Evolutionary conservation across 805 yeast species (phyloP).

Genomic region (Schwanniomyces polymorphus): DNA sequence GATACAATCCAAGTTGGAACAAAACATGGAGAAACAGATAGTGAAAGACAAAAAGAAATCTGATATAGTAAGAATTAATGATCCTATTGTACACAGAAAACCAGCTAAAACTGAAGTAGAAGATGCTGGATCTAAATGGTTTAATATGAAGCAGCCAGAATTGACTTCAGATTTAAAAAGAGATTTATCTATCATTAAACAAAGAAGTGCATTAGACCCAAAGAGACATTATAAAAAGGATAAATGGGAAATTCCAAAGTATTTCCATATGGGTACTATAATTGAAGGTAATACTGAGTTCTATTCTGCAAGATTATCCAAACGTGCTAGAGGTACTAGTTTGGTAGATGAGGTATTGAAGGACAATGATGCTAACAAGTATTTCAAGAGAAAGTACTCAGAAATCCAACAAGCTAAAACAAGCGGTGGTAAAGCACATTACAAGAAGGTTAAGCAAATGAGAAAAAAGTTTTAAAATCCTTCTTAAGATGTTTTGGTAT

Average conservation of each 20-base stretch:
- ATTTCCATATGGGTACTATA: conserved; percentile 86
- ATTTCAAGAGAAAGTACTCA: conserved; percentile 79
- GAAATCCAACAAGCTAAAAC: conserved; percentile 69
- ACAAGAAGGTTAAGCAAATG: conserved; percentile 61
- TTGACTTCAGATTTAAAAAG: conserved; percentile 70
- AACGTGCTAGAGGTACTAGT: conserved; percentile 72
- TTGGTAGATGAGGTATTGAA: conserved; percentile 81
- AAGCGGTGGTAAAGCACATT: conserved; percentile 68
- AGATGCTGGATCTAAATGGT: conserved; percentile 69
- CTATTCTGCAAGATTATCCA: conserved; percentile 63
- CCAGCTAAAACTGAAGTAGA: conserved; percentile 15
- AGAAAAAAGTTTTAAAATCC: conserved; percentile 48
- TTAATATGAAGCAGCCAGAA: conserved; percentile 73
- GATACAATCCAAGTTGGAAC: conserved; percentile 32
- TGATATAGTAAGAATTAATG: conserved; percentile 40
- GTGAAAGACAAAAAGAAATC: conserved; percentile 2
- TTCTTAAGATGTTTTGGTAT: not conserved
- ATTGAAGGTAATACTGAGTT: conserved; percentile 80
- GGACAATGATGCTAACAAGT: conserved; percentile 66
- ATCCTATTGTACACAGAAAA: conserved; percentile 36
- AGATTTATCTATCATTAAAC: conserved; percentile 75
- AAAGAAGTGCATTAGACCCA: conserved; percentile 91
- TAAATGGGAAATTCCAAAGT: conserved; percentile 72
- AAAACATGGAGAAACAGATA: conserved; percentile 12
- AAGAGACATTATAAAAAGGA: conserved; percentile 93